Percentiles rank a stretch among this genome's conserved stretches.
These are phyloP conservation scores for Dendrocalamus latiflorus DNA, from an alignment of 202 grass and related monocot species.

Conservation along the genomic window DNA sequence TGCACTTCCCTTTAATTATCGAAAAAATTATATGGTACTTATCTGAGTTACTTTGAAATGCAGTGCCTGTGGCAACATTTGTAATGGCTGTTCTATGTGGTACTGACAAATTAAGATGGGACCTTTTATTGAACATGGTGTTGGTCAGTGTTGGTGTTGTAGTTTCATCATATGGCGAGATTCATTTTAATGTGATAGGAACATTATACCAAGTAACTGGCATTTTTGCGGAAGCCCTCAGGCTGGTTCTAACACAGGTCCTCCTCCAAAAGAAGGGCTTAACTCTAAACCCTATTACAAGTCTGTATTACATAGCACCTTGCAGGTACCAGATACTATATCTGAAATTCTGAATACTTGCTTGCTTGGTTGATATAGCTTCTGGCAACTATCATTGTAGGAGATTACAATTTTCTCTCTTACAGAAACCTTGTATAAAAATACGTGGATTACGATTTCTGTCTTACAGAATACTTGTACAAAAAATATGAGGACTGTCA, in stretches of 20 bases:
- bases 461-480: slow-evolving; percentile 7
- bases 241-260: slow-evolving; percentile 93
- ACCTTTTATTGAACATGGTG: slow-evolving; percentile 93
- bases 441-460: background rate
- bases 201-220: slow-evolving; percentile 97
- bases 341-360: slow-evolving; percentile 12
- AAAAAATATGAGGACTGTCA: background rate
- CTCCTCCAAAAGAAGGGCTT: slow-evolving; percentile 99
- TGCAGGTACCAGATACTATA: slow-evolving; percentile 68
- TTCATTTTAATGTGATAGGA: slow-evolving; percentile 95
- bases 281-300: slow-evolving; percentile 95
- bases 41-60: slow-evolving; percentile 38
- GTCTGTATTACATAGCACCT: slow-evolving; percentile 99
- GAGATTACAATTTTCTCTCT: background rate
- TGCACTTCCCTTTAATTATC: slow-evolving; percentile 5
- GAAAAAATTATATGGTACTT: background rate
- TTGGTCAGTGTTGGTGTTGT: slow-evolving; percentile 98
- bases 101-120: slow-evolving; percentile 93
- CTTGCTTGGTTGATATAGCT: slow-evolving; percentile 21
- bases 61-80: slow-evolving; percentile 99
- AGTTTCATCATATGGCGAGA: slow-evolving; percentile 95
- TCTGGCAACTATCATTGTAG: background rate
- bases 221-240: slow-evolving; percentile 95
- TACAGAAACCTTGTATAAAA: slow-evolving; percentile 2
- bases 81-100: slow-evolving; percentile 92